Percentiles rank a stretch among this genome's conserved stretches.
These are phyloP conservation scores for Fusarium vanettenii DNA, from an alignment of 2,329 filamentous ascomycete genomes.

Conservation along the genomic window DNA sequence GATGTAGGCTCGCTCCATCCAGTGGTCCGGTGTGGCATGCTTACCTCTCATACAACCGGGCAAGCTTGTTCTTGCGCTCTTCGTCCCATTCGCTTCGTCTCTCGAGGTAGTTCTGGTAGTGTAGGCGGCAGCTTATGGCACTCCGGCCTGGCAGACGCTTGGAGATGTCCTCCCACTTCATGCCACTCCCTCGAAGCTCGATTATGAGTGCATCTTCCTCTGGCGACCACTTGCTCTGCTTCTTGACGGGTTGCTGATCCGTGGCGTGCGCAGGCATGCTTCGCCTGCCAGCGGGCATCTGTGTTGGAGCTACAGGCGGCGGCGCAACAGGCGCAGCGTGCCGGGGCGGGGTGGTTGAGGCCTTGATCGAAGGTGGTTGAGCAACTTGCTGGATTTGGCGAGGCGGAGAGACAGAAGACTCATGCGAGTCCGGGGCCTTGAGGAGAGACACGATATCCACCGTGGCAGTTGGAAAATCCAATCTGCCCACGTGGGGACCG, in stretches of 20 bases:
- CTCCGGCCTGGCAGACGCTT: constrained; percentile 90
- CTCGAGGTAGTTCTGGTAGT: constrained; percentile 98
- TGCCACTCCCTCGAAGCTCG: constrained; percentile 86
- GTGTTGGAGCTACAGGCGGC: constrained; percentile 48
- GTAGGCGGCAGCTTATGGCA: constrained; percentile 91
- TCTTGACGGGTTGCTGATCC: constrained; percentile 84
- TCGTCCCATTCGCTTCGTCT: constrained; percentile 95
- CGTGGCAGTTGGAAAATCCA: constrained; percentile 67
- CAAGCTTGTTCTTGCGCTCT: constrained; percentile 96
- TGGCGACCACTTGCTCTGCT: constrained; percentile 95
- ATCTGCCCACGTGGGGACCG: constrained; percentile 42
- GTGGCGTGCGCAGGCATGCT: constrained; percentile 60
- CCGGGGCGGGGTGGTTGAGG: constrained; percentile 33
- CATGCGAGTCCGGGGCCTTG: constrained; percentile 79
- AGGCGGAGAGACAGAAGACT: constrained; percentile 67
- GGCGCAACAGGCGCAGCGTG: constrained; percentile 40
- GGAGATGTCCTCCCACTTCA: constrained; percentile 99
- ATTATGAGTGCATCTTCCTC: constrained; percentile 96
- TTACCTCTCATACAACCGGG: constrained; percentile 92
- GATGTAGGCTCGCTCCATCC: neutral
- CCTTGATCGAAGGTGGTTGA: constrained; percentile 36
- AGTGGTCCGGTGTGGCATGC: neutral
- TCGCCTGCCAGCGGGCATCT: constrained; percentile 47
- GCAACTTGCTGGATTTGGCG: constrained; percentile 42
- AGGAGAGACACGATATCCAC: constrained; percentile 96